Evolutionary conservation across 2,329 filamentous ascomycete species (phyloP).

Genomic region (Lasiodiplodia hormozganensis): DNA sequence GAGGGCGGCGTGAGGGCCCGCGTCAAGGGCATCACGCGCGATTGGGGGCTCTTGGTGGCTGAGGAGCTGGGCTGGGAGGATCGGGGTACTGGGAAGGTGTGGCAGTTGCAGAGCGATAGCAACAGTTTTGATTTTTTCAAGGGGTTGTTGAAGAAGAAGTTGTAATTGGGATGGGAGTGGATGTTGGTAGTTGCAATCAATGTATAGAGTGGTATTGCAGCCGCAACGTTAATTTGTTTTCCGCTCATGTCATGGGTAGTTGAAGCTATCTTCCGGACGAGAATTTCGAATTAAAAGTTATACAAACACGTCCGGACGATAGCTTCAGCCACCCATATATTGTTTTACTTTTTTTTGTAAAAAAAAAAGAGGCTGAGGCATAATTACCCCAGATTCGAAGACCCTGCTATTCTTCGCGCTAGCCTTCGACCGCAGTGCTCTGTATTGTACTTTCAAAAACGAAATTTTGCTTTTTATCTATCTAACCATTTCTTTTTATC

Average conservation of each 20-base stretch:
- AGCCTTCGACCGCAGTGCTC: no score
- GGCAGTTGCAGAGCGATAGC: slow-evolving; percentile 90
- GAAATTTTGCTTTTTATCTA: not conserved
- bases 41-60: slow-evolving; percentile 86
- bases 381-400: no score
- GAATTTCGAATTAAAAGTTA: no score
- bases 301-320: no score
- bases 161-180: slow-evolving; percentile 47
- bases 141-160: slow-evolving; percentile 82
- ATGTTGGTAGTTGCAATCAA: not conserved
- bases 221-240: not conserved
- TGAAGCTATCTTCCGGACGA: no score
- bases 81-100: slow-evolving; percentile 75
- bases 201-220: not conserved
- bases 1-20: slow-evolving; percentile 77
- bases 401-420: no score
- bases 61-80: slow-evolving; percentile 82
- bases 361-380: no score
- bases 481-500: not conserved
- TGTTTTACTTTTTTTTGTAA: no score
- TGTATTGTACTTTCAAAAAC: not conserved
- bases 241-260: no score
- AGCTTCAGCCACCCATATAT: no score
- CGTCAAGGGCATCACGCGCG: slow-evolving; percentile 86
- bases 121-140: slow-evolving; percentile 99